These are phyloP conservation scores for Dipteronia dyeriana DNA, from an alignment of 345 rosid species.

Conservation along the genomic window DNA sequence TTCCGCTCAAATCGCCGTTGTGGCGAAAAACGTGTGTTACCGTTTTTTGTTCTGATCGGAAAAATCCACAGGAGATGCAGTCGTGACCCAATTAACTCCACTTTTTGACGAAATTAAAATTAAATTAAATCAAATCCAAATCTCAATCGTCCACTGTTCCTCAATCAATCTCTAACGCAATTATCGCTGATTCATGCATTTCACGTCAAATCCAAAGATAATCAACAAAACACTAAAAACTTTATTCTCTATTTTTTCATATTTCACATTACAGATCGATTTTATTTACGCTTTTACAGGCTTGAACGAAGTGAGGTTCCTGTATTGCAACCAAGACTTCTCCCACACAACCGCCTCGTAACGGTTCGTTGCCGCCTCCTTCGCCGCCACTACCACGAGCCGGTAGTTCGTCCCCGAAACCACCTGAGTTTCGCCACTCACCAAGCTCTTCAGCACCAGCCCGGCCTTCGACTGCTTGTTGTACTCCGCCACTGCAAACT, in stretches of 20 bases:
- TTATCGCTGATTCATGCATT: no score
- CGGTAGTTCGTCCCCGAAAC: slow-evolving; percentile 56
- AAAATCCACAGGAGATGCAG: no score
- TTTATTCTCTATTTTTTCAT: neutral
- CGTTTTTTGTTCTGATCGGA: no score
- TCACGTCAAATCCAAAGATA: no score
- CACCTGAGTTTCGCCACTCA: slow-evolving; percentile 52
- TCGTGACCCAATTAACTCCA: no score
- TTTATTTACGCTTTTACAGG: neutral
- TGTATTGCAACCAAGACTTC: slow-evolving; percentile 37
- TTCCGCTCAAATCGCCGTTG: no score
- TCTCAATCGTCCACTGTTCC: no score
- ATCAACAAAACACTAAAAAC: no score
- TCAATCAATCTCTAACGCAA: no score
- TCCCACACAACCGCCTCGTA: slow-evolving; percentile 62
- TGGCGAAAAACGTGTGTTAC: no score
- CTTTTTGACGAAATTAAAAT: no score
- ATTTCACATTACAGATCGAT: neutral
- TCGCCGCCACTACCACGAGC: slow-evolving; percentile 36
- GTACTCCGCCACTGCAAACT: slow-evolving; percentile 51
- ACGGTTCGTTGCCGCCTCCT: neutral
- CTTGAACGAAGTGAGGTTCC: slow-evolving; percentile 48
- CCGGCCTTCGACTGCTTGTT: slow-evolving; percentile 13
- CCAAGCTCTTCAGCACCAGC: slow-evolving; percentile 36
- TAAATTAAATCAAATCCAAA: no score